A percentile compares a stretch with the other conserved stretches of the same genome.
phyloP scores from a whole-genome alignment of 2,329 filamentous ascomycete species.

The Phialocephala sp. region DNA sequence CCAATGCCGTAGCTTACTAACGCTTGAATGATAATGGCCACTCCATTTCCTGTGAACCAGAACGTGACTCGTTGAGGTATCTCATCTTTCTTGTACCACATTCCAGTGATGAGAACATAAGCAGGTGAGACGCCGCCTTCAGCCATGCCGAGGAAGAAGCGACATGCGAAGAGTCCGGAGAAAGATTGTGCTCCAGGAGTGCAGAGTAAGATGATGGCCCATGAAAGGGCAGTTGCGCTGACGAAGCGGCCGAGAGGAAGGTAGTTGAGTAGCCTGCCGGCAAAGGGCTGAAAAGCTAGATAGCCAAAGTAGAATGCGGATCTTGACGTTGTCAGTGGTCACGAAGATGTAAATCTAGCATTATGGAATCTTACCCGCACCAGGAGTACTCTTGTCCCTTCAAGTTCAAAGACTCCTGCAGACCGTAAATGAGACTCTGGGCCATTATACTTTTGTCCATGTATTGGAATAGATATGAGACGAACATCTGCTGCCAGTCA shows the following conservation, averaged over 20 bases:
- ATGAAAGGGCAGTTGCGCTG: constrained; percentile 1
- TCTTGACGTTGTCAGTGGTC: neutral
- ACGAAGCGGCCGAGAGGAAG: constrained; percentile 12
- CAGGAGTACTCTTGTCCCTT: constrained; percentile 9
- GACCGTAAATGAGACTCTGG: constrained; percentile 6
- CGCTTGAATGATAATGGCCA: constrained; percentile 7
- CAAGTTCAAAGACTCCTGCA: neutral
- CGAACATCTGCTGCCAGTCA: constrained; percentile 3
- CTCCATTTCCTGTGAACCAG: constrained; percentile 9
- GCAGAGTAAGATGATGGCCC: constrained; percentile 4
- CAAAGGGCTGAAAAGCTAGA: constrained; percentile 7
- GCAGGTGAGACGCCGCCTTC: constrained; percentile 3
- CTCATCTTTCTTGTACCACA: constrained; percentile 14
- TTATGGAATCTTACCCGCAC: neutral
- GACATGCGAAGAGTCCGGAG: constrained; percentile 6
- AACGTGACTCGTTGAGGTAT: constrained; percentile 13
- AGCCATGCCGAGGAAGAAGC: constrained; percentile 12
- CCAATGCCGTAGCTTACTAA: constrained; percentile 6
- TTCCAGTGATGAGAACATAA: constrained; percentile 10
- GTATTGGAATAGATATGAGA: constrained; percentile 9
- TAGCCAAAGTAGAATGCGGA: constrained; percentile 10
- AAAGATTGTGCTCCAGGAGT: constrained; percentile 9
- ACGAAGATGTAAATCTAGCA: neutral
- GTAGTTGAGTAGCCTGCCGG: constrained; percentile 4
- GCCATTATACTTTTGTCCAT: constrained; percentile 14